phyloP scores from a whole-genome alignment of 768 basidiomycete genomes.

The Termitomyces sp. region DNA sequence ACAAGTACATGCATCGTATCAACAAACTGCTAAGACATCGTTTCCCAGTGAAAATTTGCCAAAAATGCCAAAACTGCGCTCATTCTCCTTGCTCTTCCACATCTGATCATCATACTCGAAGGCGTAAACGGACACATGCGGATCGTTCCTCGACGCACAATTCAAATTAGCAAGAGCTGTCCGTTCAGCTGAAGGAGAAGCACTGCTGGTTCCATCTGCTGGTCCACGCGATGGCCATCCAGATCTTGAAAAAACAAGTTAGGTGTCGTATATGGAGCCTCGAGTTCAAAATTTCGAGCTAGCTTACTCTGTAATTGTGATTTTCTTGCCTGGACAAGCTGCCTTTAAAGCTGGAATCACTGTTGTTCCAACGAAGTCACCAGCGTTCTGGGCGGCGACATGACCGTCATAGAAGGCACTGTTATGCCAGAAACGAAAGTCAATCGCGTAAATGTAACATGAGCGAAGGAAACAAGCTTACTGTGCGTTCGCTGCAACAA shows the following conservation, averaged over 20 bases:
- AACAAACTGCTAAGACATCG: constrained; percentile 10
- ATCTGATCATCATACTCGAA: constrained; percentile 16
- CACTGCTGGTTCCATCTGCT: background rate
- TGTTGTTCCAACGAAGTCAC: constrained; percentile 8
- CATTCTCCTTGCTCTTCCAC: constrained; percentile 16
- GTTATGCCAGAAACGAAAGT: background rate
- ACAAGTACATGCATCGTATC: background rate
- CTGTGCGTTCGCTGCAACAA: constrained; percentile 39
- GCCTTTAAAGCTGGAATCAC: constrained; percentile 11
- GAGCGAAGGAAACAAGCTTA: constrained; percentile 13
- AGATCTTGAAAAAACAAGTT: background rate
- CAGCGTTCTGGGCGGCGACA: constrained; percentile 5
- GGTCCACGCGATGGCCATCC: constrained; percentile 17
- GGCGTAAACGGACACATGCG: constrained; percentile 10
- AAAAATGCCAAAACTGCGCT: constrained; percentile 16
- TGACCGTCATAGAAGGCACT: constrained; percentile 15
- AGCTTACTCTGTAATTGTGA: constrained; percentile 14
- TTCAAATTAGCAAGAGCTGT: constrained; percentile 11
- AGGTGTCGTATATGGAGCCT: background rate
- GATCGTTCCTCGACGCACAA: constrained; percentile 10
- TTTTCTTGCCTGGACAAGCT: constrained; percentile 13
- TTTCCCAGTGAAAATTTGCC: constrained; percentile 10
- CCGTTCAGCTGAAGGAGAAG: constrained; percentile 6
- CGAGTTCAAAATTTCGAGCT: background rate
- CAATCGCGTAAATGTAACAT: background rate